Evolutionary conservation across 139 green algal genomes (phyloP), one percentile per base, ranked within the genome.

Genomic region (Chlamydomonas sp.): DNA sequence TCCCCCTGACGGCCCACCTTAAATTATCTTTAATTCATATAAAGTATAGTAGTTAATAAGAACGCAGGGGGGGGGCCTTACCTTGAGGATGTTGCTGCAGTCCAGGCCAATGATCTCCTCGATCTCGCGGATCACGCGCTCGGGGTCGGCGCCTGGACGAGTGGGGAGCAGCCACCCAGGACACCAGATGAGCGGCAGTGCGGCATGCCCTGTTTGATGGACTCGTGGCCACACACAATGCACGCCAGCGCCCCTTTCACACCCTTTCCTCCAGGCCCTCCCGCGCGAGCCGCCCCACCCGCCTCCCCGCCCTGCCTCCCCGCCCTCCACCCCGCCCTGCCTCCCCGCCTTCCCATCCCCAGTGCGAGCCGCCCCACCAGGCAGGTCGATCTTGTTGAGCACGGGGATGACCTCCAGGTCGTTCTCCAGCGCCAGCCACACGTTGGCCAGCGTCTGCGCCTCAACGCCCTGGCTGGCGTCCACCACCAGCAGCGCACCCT

Each of bases 301-400:
- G 20, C 77, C 77, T 49, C 31, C 31, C 31, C 31, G 31, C 78
- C 17, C 5, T 73, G 79, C 79, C 79, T 76, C 62, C 63, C 79
- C 63, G 64, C 63, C 79, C 57, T 64, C 1, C 79, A 8, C 15
- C 64, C 58, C 6, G 6, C 17, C 16, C 77, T 2, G 20, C 63
- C 9, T 71, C 31, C 49, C 49, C n/a, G 49, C 14, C 57, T 64
- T 18, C 77, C 76, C 58, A 10, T 2, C 76, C 58, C 77, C 4
- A 18, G 61, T 9, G 1, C 78, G 9, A 1, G 5, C 63, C 60
- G 57, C 2, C 88, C 12, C 78, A 95, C 94, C 97, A 81, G 98
- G 98, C 67, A 99, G 90, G 91, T 99, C 98, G 78, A 99, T 99
- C 86, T 99, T 99, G 93, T 99, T 99, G 15, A 99, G 90, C 18